Evolutionary conservation across 1,284 basidiomycete genomes (phyloP).

Genomic region (Ceratobasidium sp.): DNA sequence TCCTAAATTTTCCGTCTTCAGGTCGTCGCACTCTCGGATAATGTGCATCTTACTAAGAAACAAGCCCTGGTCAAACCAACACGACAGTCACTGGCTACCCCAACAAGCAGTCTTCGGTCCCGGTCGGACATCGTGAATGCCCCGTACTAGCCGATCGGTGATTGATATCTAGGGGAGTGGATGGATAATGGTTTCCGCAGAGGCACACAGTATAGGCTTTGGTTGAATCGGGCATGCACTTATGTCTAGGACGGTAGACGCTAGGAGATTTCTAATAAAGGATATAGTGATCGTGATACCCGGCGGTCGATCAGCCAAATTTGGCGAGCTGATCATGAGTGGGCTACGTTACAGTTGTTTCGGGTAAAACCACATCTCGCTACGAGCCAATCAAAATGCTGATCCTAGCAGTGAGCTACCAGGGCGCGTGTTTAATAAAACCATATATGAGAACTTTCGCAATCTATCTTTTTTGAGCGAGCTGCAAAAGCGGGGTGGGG

Average conservation of each 20-base stretch:
- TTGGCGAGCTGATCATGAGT: background rate
- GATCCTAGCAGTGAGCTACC: too few species aligned
- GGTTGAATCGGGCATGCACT: background rate
- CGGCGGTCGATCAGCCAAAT: constrained; percentile 30
- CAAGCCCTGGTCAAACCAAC: constrained; percentile 85
- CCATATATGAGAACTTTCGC: background rate
- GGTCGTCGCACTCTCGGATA: constrained; percentile 93
- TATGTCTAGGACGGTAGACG: background rate
- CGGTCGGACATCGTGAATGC: constrained; percentile 46
- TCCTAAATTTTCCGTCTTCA: constrained; percentile 48
- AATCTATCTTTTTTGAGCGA: constrained; percentile 31
- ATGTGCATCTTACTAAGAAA: constrained; percentile 94
- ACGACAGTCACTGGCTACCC: constrained; percentile 72
- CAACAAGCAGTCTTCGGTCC: constrained; percentile 49
- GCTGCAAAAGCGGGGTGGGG: background rate
- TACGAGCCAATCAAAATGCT: constrained; percentile 6
- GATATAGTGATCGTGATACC: constrained; percentile 36
- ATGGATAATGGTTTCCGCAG: background rate
- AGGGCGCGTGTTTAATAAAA: constrained; percentile 27
- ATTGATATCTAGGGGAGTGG: background rate
- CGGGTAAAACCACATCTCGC: background rate
- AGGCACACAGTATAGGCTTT: constrained; percentile 2
- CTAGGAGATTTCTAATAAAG: constrained; percentile 13
- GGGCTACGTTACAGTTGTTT: background rate
- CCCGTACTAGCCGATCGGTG: constrained; percentile 8